Conservation (phyloP, 441 rosid genomes). For the Pelargonium fulgidum region DNA sequence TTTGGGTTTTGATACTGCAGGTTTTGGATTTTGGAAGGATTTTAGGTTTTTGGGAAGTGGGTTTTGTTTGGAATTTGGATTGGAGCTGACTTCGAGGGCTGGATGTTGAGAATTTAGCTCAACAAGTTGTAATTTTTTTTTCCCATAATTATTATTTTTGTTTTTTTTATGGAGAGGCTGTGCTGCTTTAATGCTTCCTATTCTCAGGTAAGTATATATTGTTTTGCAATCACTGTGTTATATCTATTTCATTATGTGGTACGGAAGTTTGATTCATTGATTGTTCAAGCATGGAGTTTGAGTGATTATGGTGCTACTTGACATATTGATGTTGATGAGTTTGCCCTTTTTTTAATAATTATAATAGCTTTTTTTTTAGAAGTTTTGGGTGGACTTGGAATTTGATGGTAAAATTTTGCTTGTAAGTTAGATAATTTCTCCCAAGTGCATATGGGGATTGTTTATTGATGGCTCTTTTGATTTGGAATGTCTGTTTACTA, state of each 20-base stretch:
- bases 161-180: conserved; percentile 43
- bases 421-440: neutral
- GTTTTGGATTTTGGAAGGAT: conserved; percentile 23
- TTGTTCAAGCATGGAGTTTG: neutral
- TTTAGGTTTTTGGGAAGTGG: neutral
- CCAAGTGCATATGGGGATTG: neutral
- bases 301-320: neutral
- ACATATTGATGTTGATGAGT: neutral
- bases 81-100: conserved; percentile 8
- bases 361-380: neutral
- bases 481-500: neutral
- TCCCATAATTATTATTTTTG: conserved; percentile 16
- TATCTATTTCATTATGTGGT: conserved; percentile 1
- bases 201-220: conserved; percentile 37
- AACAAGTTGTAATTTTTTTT: conserved; percentile 22
- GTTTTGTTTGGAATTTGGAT: conserved; percentile 20
- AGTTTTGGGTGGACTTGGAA: conserved; percentile 10
- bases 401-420: conserved; percentile 16
- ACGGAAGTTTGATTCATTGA: neutral
- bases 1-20: conserved; percentile 30
- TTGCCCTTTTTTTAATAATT: neutral
- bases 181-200: conserved; percentile 61
- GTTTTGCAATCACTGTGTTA: conserved; percentile 9
- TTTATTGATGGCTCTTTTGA: conserved; percentile 11
- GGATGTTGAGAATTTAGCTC: conserved; percentile 30